phyloP scores from a whole-genome alignment of 345 rosid species.

The Gossypium anomalum region DNA sequence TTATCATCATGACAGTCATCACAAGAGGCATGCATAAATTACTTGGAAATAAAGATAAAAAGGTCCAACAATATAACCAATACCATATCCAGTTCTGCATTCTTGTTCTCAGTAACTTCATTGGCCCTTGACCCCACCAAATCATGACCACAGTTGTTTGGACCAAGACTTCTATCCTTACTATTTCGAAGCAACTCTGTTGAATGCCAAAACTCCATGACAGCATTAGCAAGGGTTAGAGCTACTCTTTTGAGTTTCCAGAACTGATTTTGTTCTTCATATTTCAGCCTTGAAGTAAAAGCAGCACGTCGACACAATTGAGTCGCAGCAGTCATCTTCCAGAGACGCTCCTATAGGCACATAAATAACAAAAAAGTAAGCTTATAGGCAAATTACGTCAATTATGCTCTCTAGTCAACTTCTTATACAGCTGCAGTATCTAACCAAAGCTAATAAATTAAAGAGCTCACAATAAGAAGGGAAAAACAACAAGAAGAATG shows the following conservation, averaged over 20 bases:
- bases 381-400: neutral
- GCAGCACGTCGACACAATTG: conserved; percentile 76
- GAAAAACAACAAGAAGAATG: conserved; percentile 3
- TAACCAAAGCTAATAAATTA: conserved; percentile 7
- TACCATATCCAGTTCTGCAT: conserved; percentile 38
- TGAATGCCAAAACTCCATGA: conserved; percentile 84
- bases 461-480: conserved; percentile 7
- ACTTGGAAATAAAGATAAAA: conserved; percentile 12
- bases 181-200: conserved; percentile 44
- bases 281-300: conserved; percentile 53
- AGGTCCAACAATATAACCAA: conserved; percentile 15
- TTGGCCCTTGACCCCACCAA: conserved; percentile 22
- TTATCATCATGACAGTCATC: conserved; percentile 4
- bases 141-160: conserved; percentile 24
- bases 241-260: conserved; percentile 61
- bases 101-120: conserved; percentile 34
- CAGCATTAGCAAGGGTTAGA: conserved; percentile 65
- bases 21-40: neutral
- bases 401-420: neutral
- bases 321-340: conserved; percentile 97
- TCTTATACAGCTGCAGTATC: neutral
- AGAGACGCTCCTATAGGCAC: conserved; percentile 77
- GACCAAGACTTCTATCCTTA: conserved; percentile 29
- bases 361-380: conserved; percentile 6
- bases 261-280: conserved; percentile 44